Evolutionary conservation across 2,329 filamentous ascomycete species (phyloP).

Genomic region (Lasiodiplodia gonubiensis): DNA sequence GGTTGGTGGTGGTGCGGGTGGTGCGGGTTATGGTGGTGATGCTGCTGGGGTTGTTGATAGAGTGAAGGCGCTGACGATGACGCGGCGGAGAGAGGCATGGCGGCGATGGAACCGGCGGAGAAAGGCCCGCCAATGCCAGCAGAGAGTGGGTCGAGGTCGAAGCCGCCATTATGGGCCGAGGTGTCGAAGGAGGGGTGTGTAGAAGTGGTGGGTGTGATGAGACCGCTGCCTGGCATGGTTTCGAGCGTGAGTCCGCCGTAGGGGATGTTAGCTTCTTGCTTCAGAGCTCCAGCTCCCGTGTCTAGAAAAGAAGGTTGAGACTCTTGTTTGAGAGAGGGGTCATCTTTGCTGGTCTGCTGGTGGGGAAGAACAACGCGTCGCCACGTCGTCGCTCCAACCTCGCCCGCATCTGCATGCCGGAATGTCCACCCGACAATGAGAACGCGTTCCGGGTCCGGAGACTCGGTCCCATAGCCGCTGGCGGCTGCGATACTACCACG

Average conservation of each 20-base stretch:
- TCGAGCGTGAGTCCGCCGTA: slow-evolving; percentile 22
- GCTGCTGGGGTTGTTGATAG: slow-evolving; percentile 37
- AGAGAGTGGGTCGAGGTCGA: slow-evolving; percentile 35
- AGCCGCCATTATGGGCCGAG: slow-evolving; percentile 20
- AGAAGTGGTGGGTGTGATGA: slow-evolving; percentile 21
- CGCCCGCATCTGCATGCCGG: slow-evolving; percentile 38
- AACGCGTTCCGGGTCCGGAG: slow-evolving; percentile 34
- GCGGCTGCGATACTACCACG: slow-evolving; percentile 34
- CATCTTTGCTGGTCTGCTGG: slow-evolving; percentile 20
- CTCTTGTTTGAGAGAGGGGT: slow-evolving; percentile 14
- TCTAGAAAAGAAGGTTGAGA: slow-evolving; percentile 1
- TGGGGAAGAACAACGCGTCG: slow-evolving; percentile 39
- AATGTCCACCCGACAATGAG: slow-evolving; percentile 49
- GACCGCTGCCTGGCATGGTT: slow-evolving; percentile 15
- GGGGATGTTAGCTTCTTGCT: slow-evolving; percentile 7
- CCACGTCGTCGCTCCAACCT: slow-evolving; percentile 44
- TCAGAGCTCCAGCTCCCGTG: neutral
- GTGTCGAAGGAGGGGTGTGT: slow-evolving; percentile 23
- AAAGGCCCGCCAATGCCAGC: slow-evolving; percentile 22
- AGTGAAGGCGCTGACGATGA: neutral
- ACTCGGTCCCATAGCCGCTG: neutral
- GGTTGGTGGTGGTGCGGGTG: slow-evolving; percentile 32
- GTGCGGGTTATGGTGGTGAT: slow-evolving; percentile 38
- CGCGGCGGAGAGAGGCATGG: slow-evolving; percentile 1
- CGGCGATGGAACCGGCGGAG: neutral